A percentile compares a stretch with the other conserved stretches of the same genome.
phyloP scores from a whole-genome alignment of 257 asterid species.

The Nicotiana paniculata region DNA sequence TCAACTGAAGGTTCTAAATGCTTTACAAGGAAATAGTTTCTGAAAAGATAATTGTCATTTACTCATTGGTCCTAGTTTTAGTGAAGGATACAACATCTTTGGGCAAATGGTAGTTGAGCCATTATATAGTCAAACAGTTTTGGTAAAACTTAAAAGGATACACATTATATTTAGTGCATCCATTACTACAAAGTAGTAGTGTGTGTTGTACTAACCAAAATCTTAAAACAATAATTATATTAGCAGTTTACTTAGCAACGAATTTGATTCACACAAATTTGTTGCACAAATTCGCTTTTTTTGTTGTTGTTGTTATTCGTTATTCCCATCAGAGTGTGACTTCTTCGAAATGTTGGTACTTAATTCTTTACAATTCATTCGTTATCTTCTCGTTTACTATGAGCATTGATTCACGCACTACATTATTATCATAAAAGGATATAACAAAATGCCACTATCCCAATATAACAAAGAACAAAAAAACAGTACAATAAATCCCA shows the following conservation, averaged over 20 bases:
- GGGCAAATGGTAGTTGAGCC: no score
- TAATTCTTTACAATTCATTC: neutral
- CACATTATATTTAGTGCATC: no score
- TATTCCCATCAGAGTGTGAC: neutral
- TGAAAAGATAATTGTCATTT: no score
- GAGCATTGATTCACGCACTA: neutral
- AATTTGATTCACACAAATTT: neutral
- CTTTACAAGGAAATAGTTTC: no score
- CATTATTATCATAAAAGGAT: neutral
- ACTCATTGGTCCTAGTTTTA: no score
- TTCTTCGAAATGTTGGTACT: neutral
- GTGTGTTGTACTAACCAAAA: no score
- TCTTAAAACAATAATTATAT: no score
- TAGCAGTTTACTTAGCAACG: neutral
- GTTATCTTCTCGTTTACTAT: neutral
- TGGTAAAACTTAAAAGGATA: no score
- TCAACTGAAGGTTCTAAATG: no score
- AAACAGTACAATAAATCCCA: conserved; percentile 13
- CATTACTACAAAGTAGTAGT: no score
- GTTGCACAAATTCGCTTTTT: neutral
- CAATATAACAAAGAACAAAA: neutral
- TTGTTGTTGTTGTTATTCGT: neutral
- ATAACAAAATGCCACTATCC: neutral
- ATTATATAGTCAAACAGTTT: no score
- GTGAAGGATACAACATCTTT: no score